Evolutionary conservation across 2,329 filamentous ascomycete species (phyloP).

Genomic region (Rhynchosporium graminicola): DNA sequence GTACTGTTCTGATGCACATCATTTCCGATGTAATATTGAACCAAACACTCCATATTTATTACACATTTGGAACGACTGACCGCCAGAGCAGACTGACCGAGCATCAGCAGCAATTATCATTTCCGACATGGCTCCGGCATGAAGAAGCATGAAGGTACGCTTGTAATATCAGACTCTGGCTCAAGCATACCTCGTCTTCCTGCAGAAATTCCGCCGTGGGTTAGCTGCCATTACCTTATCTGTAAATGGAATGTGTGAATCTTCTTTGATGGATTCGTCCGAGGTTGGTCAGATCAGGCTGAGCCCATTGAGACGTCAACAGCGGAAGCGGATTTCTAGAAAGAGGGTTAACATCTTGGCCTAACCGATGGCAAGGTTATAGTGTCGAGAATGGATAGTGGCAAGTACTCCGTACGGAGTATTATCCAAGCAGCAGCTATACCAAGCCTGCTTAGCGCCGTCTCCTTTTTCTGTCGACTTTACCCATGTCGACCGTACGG

Average conservation of each 20-base stretch:
- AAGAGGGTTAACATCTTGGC: conserved; percentile 23
- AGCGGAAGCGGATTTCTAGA: conserved; percentile 21
- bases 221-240: conserved; percentile 20
- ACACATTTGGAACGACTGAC: conserved; percentile 22
- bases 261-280: background rate
- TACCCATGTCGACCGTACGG: too few species aligned
- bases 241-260: background rate
- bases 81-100: background rate
- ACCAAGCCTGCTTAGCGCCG: conserved; percentile 11
- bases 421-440: conserved; percentile 8
- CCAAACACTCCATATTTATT: conserved; percentile 17
- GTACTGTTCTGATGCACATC: conserved; percentile 32
- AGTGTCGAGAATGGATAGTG: background rate
- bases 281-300: conserved; percentile 24
- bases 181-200: conserved; percentile 13
- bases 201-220: conserved; percentile 20
- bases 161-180: conserved; percentile 9
- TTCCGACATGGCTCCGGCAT: background rate
- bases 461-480: background rate
- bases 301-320: conserved; percentile 5
- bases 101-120: background rate
- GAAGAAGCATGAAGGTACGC: background rate
- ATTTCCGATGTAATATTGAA: conserved; percentile 25
- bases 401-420: background rate
- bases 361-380: conserved; percentile 19